Percentiles rank a stretch among this genome's conserved stretches.
Conservation (phyloP, 148 eudicot species). For the Cornus florida region DNA sequence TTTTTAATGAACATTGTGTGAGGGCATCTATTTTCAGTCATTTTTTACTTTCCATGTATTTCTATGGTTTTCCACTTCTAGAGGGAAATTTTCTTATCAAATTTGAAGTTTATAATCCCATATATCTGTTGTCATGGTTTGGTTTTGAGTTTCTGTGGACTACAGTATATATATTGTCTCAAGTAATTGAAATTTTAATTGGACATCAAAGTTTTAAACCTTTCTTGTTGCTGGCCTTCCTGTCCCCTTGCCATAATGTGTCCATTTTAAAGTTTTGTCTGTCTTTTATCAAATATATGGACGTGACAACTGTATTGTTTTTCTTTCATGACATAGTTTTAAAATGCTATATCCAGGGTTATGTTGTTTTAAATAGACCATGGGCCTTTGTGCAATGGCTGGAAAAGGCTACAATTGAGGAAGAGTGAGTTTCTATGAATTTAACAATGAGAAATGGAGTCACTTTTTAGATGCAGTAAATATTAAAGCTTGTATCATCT, state of each 20-base stretch:
- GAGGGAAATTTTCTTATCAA: neutral
- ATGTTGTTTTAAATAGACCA: conserved; percentile 79
- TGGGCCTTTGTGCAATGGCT: conserved; percentile 99
- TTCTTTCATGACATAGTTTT: conserved; percentile 10
- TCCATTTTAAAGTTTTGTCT: neutral
- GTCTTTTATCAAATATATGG: neutral
- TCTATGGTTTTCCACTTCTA: neutral
- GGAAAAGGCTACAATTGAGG: conserved; percentile 63
- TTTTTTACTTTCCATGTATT: too few relatives aligned
- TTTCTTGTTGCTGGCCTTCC: too few relatives aligned
- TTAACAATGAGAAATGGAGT: neutral
- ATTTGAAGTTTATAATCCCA: neutral
- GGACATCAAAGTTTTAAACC: neutral
- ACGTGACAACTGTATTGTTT: neutral
- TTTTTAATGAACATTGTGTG: too few relatives aligned
- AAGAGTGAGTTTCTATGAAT: conserved; percentile 58
- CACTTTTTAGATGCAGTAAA: neutral
- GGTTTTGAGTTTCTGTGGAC: neutral
- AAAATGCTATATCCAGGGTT: conserved; percentile 51
- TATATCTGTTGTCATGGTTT: neutral
- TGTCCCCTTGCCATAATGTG: neutral
- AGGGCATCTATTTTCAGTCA: too few relatives aligned
- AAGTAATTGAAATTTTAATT: neutral
- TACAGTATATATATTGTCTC: neutral
- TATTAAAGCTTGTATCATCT: neutral